These are phyloP conservation scores for Ganoderma lucidum DNA, from an alignment of 1,284 basidiomycete genomes.

Conservation along the genomic window DNA sequence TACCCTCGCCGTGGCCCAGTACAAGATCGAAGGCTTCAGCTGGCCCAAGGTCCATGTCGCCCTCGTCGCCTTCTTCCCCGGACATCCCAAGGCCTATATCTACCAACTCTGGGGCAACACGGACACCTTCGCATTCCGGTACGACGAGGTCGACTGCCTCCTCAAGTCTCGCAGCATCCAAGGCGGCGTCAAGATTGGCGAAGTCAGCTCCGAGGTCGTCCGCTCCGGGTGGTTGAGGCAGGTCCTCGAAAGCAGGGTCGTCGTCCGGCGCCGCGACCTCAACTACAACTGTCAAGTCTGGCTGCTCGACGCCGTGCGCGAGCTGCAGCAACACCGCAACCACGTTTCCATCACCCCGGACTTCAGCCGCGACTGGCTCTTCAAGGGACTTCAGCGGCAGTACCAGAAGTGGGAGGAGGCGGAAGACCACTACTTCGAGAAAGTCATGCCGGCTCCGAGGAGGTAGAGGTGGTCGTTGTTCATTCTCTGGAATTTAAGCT, in stretches of 20 bases:
- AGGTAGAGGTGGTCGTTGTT: background rate
- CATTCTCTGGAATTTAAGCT: background rate
- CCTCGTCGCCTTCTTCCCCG: background rate
- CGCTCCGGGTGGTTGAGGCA: background rate
- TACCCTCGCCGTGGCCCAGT: background rate
- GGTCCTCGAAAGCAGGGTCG: background rate
- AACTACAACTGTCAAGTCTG: background rate
- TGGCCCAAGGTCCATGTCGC: background rate
- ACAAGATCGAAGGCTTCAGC: background rate
- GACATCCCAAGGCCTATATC: background rate
- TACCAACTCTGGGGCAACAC: constrained; percentile 1
- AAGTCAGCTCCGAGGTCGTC: background rate
- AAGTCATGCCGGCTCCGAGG: background rate
- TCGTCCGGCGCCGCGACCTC: background rate
- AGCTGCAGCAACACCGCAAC: background rate
- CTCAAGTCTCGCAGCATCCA: background rate
- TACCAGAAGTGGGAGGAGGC: background rate
- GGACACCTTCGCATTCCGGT: constrained; percentile 2
- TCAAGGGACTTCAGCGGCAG: background rate
- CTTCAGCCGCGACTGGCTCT: background rate
- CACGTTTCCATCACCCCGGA: background rate
- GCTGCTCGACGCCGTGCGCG: background rate
- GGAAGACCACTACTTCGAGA: background rate
- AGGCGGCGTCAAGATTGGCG: background rate
- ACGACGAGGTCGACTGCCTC: background rate